phyloP scores from a whole-genome alignment of 176 grass and related monocot genomes.

The Phragmites australis region DNA sequence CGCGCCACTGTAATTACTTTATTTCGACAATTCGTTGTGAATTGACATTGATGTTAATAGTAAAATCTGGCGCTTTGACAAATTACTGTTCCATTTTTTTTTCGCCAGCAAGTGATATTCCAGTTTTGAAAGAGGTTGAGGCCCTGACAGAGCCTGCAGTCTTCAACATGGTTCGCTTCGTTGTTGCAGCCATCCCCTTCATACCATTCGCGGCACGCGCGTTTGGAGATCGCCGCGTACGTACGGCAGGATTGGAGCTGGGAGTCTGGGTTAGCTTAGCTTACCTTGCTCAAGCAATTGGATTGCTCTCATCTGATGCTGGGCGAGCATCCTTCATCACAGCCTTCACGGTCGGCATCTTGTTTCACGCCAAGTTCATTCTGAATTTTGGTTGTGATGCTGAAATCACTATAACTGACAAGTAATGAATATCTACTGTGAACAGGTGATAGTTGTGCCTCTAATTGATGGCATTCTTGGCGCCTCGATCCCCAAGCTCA shows the following conservation, averaged over 20 bases:
- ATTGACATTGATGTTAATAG: not conserved
- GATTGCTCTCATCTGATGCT: slow-evolving; percentile 81
- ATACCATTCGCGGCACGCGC: slow-evolving; percentile 50
- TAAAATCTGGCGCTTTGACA: not conserved
- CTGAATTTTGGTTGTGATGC: not conserved
- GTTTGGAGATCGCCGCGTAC: slow-evolving; percentile 47
- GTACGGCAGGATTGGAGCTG: slow-evolving; percentile 69
- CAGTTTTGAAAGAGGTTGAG: slow-evolving; percentile 95
- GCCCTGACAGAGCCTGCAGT: slow-evolving; percentile 72
- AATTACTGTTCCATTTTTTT: not conserved
- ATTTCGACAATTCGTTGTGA: not conserved
- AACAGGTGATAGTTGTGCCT: slow-evolving; percentile 88
- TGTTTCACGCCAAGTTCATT: not conserved
- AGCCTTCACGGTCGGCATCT: slow-evolving; percentile 73
- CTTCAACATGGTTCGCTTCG: slow-evolving; percentile 92
- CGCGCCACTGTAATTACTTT: not conserved
- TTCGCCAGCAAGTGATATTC: slow-evolving; percentile 87
- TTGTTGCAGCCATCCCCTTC: slow-evolving; percentile 69
- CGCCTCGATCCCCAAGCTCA: slow-evolving; percentile 59
- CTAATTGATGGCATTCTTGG: slow-evolving; percentile 85
- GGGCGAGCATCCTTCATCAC: slow-evolving; percentile 83
- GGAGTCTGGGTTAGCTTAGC: slow-evolving; percentile 85
- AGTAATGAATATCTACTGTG: slow-evolving; percentile 22
- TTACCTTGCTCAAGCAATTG: slow-evolving; percentile 82
- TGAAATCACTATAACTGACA: not conserved